These are phyloP conservation scores for Naegleria lovaniensis DNA, from an alignment of 208 protist species.

Conservation along the genomic window DNA sequence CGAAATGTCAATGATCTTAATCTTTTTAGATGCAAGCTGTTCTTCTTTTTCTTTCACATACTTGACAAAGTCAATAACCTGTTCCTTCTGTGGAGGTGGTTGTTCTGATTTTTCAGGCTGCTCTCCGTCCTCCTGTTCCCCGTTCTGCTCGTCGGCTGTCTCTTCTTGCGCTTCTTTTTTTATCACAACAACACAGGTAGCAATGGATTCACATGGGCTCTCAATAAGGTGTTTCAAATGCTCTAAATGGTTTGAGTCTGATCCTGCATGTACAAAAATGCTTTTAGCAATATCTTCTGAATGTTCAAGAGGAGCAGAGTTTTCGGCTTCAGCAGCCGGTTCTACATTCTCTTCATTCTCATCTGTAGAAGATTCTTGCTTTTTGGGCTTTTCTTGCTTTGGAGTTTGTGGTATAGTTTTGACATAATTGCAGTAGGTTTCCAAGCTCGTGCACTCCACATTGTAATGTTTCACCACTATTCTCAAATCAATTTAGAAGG, in stretches of 20 bases:
- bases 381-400: not conserved
- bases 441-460: not conserved
- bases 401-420: not conserved
- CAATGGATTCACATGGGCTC: not conserved
- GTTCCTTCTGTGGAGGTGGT: not conserved
- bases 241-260: not conserved
- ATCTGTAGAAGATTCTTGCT: not conserved
- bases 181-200: not conserved
- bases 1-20: not conserved
- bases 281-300: not conserved
- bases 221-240: not conserved
- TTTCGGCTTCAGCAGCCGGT: too few relatives aligned
- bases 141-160: not conserved
- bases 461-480: not conserved
- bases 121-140: not conserved
- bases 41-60: not conserved
- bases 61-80: not conserved
- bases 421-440: not conserved
- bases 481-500: not conserved
- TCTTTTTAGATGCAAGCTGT: not conserved
- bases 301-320: not conserved
- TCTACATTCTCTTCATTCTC: not conserved
- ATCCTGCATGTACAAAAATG: not conserved
- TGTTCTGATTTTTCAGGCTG: not conserved
- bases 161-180: not conserved